These are phyloP conservation scores for Stephania cephalantha DNA, from an alignment of 164 flowering plant genomes.

Conservation along the genomic window DNA sequence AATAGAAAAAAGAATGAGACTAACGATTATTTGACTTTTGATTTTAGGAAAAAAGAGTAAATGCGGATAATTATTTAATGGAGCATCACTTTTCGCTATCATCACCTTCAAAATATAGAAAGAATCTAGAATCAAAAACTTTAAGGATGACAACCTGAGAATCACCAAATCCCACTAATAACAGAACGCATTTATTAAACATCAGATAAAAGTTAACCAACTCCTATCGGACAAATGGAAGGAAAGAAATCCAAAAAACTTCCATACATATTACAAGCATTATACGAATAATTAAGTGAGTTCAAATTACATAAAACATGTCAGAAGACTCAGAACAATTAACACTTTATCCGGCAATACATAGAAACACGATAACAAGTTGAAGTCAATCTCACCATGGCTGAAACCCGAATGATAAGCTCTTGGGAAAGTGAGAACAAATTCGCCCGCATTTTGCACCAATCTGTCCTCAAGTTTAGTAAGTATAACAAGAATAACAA, in stretches of 20 bases:
- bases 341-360: neutral
- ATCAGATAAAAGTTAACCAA: neutral
- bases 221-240: neutral
- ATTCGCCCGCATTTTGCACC: slow-evolving; percentile 97
- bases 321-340: neutral
- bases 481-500: neutral
- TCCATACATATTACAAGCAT: neutral
- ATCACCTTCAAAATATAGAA: neutral
- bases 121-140: neutral
- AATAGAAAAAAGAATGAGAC: slow-evolving; percentile 7
- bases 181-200: neutral
- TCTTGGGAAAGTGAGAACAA: slow-evolving; percentile 95
- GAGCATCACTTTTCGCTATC: neutral
- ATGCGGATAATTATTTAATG: neutral
- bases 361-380: neutral
- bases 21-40: neutral
- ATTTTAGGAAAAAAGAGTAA: neutral
- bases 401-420: slow-evolving; percentile 98
- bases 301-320: neutral
- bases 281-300: neutral
- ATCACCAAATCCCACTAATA: neutral
- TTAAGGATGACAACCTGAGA: neutral
- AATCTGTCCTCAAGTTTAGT: slow-evolving; percentile 46
- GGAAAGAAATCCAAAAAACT: neutral
- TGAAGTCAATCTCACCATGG: slow-evolving; percentile 52